Evolutionary conservation across 2,329 filamentous ascomycete species (phyloP), one percentile per base, ranked within the genome.

Genomic region (Rugonectria rugulosa): DNA sequence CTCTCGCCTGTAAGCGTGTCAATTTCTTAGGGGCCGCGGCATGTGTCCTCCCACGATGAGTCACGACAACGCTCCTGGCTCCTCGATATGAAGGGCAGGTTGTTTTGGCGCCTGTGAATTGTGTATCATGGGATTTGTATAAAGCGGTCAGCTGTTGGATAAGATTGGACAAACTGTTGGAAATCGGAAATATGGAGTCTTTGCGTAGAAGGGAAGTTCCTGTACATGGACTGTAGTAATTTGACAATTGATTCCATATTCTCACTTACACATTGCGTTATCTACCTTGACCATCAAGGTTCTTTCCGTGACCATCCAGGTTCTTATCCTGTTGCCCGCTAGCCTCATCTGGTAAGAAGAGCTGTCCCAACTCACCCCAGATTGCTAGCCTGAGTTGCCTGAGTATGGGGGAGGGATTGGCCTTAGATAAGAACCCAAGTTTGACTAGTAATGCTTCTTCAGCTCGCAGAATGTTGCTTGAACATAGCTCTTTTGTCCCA

Each of bases 1-100:
- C 73, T 87, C 85, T 65, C 83, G 83, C 70, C 78, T 88, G 76
- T 88, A 87, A 80, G 64, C 62, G 56, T 57, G 57, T 62, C 53
- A 58, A 60, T 57, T 60, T 43, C 48, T 29, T 46, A 59, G 52
- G 54, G 47, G 63, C 65, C 57, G 64, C 52, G 54, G 37, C 55
- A 58, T 65, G 61, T 57, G 65, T 63, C 57, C 60, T 58, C 55
- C 45, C 50, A 54, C 54, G 63, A 63, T 59, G 50, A 52, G 60
- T 31, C 40, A 40, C 31, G 46, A 38, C 53, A 53, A 53, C 50
- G 56, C 61, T 63, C 50, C 61, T 59, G 46, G 42, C 57, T 46
- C 54, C 43, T 60, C 62, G 36, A 40, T 11, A 24, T 43, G 56
- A 26, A 58, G 61, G 53, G 59, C 40, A 59, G 32, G 53, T 59